These are phyloP conservation scores for Apostasia ramifera DNA, from an alignment of 106 monocot species.

Conservation along the genomic window DNA sequence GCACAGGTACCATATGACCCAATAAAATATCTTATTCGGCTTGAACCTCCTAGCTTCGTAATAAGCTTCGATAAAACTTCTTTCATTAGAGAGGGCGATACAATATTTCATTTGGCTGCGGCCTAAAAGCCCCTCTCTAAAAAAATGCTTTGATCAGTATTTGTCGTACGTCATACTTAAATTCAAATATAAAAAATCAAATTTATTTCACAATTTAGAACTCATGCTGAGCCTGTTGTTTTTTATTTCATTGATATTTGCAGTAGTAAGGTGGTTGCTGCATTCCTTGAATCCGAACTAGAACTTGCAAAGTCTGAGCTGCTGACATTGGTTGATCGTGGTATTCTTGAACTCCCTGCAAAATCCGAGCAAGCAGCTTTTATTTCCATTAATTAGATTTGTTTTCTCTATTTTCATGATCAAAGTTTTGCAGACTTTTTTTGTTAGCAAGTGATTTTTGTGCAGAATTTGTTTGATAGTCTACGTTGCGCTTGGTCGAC, in stretches of 20 bases:
- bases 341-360: conserved; percentile 30
- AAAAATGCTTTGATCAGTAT: neutral
- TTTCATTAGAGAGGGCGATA: too few species aligned
- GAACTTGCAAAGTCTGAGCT: conserved; percentile 50
- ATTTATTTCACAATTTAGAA: too few species aligned
- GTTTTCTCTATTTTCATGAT: too few species aligned
- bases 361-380: neutral
- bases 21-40: neutral
- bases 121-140: neutral
- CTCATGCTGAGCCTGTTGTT: too few species aligned
- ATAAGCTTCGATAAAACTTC: neutral
- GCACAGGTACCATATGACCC: conserved; percentile 45
- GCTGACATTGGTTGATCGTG: conserved; percentile 52
- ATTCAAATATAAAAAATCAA: too few species aligned
- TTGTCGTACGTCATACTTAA: neutral
- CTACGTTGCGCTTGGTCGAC: too few species aligned
- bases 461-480: too few species aligned
- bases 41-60: neutral
- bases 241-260: neutral
- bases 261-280: conserved; percentile 82
- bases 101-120: too few species aligned
- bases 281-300: conserved; percentile 73
- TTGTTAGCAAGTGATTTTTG: too few species aligned
- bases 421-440: too few species aligned
- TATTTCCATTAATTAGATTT: too few species aligned